Percentiles rank a stretch among this genome's conserved stretches.
Conservation (phyloP, 257 asterid genomes). For the Ehretia macrophylla region DNA sequence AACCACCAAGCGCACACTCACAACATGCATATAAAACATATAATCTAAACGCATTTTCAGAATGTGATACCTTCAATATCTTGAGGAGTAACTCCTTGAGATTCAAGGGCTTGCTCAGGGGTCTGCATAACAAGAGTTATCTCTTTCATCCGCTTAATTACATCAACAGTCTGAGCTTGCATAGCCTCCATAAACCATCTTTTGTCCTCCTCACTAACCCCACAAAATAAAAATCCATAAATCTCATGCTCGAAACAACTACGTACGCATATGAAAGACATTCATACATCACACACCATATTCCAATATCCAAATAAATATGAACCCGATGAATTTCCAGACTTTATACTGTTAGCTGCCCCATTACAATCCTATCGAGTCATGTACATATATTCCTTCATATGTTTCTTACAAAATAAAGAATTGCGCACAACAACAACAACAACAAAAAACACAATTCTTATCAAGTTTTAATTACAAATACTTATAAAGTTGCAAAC, state of each 20-base stretch:
- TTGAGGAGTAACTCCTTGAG: constrained; percentile 78
- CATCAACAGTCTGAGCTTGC: constrained; percentile 88
- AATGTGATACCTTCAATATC: constrained; percentile 62
- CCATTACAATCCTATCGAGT: neutral
- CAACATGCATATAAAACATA: neutral
- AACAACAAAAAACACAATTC: neutral
- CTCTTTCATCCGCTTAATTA: constrained; percentile 80
- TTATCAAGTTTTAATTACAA: too few species aligned
- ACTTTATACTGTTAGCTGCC: constrained; percentile 1
- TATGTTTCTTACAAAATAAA: neutral
- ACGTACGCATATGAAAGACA: too few species aligned
- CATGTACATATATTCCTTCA: too few species aligned
- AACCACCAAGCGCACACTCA: too few species aligned
- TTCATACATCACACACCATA: too few species aligned
- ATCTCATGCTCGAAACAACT: neutral
- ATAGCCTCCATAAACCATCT: constrained; percentile 96
- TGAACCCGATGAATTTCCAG: neutral
- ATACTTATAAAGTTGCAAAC: too few species aligned
- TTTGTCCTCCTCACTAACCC: constrained; percentile 76
- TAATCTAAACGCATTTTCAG: neutral
- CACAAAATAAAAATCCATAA: neutral
- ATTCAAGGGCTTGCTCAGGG: constrained; percentile 70
- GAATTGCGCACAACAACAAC: neutral
- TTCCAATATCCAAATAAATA: neutral
- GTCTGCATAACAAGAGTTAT: constrained; percentile 84